Base-by-base conservation (phyloP, 2,329 filamentous ascomycete genomes). In the Penicillium palitans region DNA sequence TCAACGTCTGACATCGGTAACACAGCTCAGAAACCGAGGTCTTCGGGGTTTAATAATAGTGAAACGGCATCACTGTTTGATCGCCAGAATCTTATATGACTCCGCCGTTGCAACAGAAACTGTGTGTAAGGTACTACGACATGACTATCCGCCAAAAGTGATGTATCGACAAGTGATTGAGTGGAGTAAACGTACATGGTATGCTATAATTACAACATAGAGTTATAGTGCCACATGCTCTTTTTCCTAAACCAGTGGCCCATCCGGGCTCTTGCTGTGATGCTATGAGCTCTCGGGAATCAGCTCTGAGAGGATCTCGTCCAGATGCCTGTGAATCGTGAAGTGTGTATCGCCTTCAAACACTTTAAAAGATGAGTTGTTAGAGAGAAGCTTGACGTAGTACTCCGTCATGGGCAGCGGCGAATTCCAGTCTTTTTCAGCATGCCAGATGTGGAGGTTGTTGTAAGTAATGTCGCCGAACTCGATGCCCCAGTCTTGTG, bases 331-430 rank as follows among this genome's bases (percentile, higher is more conserved):
- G 8, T 60, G 48, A 1, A 60, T 31, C 2, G 53, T 61, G 33
- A 60, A 62, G 10, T 62, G 55, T 6, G 58, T 61, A 24, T 76
- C 72, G 1, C 68, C 68, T 15, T 69, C 66, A 40, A 70, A 75
- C 59, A 77, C 75, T 2, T 62, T 61, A 10, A 79, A 59, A 3
- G 60, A 45, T n/a, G 50, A 60, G 5, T 66, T 65, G 35, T 77
- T 65, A 2, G 73, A 74, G 31, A 80, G 48, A 13, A 65, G 63
- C 27, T 74, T 0, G 73, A 72, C 67, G 78, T 70, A 51, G 19
- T 73, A 76, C n/a, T 73, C 67, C 5, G 76, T 67, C 29, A 77
- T 66, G n/a, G 63, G 57, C 4, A 75, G 60, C 31, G 40, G 73
- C 4, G 58, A 68, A 60, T 64, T 77, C 33, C 21, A 68, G 58